Evolutionary conservation across 345 rosid genomes (phyloP), one percentile per base, ranked within the genome.

Genomic region (Populus euphratica): DNA sequence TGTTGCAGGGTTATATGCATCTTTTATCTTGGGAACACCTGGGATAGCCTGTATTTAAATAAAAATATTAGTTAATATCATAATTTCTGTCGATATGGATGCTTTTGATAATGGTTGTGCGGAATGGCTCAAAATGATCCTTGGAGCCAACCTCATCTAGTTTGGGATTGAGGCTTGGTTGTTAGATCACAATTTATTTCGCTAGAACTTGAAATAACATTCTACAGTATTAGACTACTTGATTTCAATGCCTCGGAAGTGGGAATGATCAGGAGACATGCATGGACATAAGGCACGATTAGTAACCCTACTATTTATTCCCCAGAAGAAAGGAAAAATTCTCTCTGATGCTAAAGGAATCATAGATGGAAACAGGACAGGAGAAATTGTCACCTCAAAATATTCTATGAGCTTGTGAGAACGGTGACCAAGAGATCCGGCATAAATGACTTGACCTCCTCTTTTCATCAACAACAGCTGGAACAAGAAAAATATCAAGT

Each of bases 401-500:
- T 92, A 94, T 79, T 91, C 96, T 41, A 94, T 47, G 36, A 94
- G 97, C 81, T 88, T 86, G 73, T 94, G 89, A 79, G 98, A 94
- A n/a, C 81, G 84, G 81, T 70, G 90, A 14, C 98, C 94, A 70
- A 94, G 83, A 65, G 86, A 83, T 85, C 98, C 98, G 20, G 91
- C 90, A 82, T 94, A 92, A 77, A 92, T 94, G 73, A 94, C 91
- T 84, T 89, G 97, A 8, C 98, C 98, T 69, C 98, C 98, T 86
- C 94, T 86, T 90, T 91, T 94, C 96, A 94, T 91, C 88, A 94
- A 69, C 17, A 94, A 63, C 27, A 94, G 86, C 98, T 94, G 88
- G 83, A 72, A 70, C 18, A 79, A 80, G 44, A 64, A 80, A 50
- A 29, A 63, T 12, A 70, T 16, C 21, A 54, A 38, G 54, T 61